Evolutionary conservation across 1,284 basidiomycete species (phyloP).

Genomic region (Heliocybe sulcata): DNA sequence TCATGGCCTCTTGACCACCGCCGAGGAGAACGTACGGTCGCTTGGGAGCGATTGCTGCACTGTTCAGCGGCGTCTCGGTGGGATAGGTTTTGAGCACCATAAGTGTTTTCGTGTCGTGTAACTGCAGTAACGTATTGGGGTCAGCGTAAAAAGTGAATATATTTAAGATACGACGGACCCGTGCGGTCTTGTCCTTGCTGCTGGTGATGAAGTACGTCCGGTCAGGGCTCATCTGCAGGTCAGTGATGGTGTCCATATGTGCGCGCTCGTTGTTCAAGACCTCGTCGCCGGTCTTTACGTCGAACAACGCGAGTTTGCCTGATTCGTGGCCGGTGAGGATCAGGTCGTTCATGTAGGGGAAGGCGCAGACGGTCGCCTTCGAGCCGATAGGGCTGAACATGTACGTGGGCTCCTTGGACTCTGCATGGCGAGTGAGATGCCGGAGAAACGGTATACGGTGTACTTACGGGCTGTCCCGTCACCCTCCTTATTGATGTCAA

Average conservation of each 20-base stretch:
- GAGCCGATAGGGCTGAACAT: constrained; percentile 89
- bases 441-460: constrained; percentile 6
- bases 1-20: constrained; percentile 98
- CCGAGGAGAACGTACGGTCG: constrained; percentile 91
- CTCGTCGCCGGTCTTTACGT: constrained; percentile 86
- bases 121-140: constrained; percentile 30
- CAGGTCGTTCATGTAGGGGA: constrained; percentile 72
- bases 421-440: constrained; percentile 28
- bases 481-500: constrained; percentile 77
- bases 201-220: constrained; percentile 94
- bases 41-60: constrained; percentile 80
- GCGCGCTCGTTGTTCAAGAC: constrained; percentile 76
- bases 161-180: constrained; percentile 44
- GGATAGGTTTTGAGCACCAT: constrained; percentile 89
- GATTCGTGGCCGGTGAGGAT: constrained; percentile 95
- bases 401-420: constrained; percentile 66
- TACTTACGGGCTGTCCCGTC: constrained; percentile 71
- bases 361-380: constrained; percentile 94
- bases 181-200: constrained; percentile 94
- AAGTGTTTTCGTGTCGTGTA: constrained; percentile 87
- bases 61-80: constrained; percentile 96
- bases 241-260: constrained; percentile 82
- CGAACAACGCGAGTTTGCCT: constrained; percentile 89
- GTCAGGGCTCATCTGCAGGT: constrained; percentile 89
- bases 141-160: not conserved